Percentiles rank a stretch among this genome's conserved stretches.
Evolutionary conservation across 2,329 filamentous ascomycete species (phyloP).

Genomic region (Pseudogymnoascus destructans): DNA sequence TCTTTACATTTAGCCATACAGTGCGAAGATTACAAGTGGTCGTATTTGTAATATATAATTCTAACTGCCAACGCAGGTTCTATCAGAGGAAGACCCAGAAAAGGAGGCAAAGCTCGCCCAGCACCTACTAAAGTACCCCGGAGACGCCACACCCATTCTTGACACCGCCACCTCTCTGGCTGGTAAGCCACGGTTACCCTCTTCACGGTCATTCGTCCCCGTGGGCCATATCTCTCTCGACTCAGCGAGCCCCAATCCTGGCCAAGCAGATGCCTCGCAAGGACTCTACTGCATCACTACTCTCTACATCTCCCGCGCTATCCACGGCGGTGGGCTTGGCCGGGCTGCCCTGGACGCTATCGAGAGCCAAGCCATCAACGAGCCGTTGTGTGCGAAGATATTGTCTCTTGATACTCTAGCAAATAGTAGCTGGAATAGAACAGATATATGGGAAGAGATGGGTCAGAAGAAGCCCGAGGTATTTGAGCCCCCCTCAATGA

Average conservation of each 20-base stretch:
- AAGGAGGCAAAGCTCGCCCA: slow-evolving; percentile 14
- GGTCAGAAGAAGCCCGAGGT: neutral
- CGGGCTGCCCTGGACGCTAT: slow-evolving; percentile 18
- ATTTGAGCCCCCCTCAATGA: neutral
- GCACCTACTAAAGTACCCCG: slow-evolving; percentile 16
- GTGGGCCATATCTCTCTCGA: slow-evolving; percentile 22
- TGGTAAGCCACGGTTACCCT: slow-evolving; percentile 14
- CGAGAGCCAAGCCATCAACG: slow-evolving; percentile 15
- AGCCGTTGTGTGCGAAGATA: slow-evolving; percentile 18
- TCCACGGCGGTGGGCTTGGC: slow-evolving; percentile 19
- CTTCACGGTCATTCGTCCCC: slow-evolving; percentile 16
- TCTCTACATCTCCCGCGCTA: slow-evolving; percentile 20
- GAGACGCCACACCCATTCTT: slow-evolving; percentile 14
- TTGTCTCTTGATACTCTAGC: slow-evolving; percentile 16
- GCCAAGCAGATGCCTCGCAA: slow-evolving; percentile 7
- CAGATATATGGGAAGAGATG: slow-evolving; percentile 3
- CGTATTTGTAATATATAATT: slow-evolving; percentile 5
- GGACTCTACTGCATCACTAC: slow-evolving; percentile 19
- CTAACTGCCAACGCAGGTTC: slow-evolving; percentile 12
- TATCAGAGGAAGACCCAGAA: slow-evolving; percentile 14
- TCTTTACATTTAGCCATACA: neutral
- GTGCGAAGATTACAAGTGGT: neutral
- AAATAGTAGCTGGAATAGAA: neutral
- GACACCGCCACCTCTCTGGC: slow-evolving; percentile 17
- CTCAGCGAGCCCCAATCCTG: slow-evolving; percentile 10